These are phyloP conservation scores for Epichloe baconii DNA, from an alignment of 2,329 filamentous ascomycete genomes.

Conservation along the genomic window DNA sequence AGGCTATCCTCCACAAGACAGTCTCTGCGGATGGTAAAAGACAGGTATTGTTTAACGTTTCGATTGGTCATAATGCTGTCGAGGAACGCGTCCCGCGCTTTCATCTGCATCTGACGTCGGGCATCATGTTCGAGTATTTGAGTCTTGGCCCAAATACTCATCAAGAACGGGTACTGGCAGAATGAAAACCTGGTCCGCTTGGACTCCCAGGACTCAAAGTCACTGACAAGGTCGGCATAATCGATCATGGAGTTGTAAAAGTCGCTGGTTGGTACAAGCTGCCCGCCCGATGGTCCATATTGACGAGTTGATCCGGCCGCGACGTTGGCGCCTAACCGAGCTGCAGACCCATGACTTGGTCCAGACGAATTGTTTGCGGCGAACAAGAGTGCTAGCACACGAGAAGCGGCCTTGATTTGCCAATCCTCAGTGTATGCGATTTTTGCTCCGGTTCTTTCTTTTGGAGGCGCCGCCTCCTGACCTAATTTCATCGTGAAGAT, in stretches of 20 bases:
- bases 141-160: slow-evolving; percentile 88
- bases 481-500: slow-evolving; percentile 66
- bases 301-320: slow-evolving; percentile 11
- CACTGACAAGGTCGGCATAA: slow-evolving; percentile 69
- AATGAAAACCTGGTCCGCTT: slow-evolving; percentile 67
- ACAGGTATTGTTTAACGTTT: slow-evolving; percentile 62
- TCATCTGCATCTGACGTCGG: slow-evolving; percentile 75
- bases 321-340: slow-evolving; percentile 7
- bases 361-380: slow-evolving; percentile 56
- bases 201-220: slow-evolving; percentile 81
- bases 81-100: slow-evolving; percentile 81
- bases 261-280: slow-evolving; percentile 64
- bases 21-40: slow-evolving; percentile 66
- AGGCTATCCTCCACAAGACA: slow-evolving; percentile 84
- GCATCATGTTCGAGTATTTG: slow-evolving; percentile 82
- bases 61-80: slow-evolving; percentile 70
- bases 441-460: slow-evolving; percentile 39
- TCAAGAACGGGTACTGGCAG: slow-evolving; percentile 82
- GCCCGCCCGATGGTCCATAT: slow-evolving; percentile 32
- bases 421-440: slow-evolving; percentile 70
- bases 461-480: slow-evolving; percentile 34
- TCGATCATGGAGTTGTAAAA: slow-evolving; percentile 85
- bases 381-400: slow-evolving; percentile 70
- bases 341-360: slow-evolving; percentile 21
- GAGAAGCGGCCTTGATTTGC: slow-evolving; percentile 73